phyloP scores from a whole-genome alignment of 2,329 filamentous ascomycete species.

The Verticillium isaacii region DNA sequence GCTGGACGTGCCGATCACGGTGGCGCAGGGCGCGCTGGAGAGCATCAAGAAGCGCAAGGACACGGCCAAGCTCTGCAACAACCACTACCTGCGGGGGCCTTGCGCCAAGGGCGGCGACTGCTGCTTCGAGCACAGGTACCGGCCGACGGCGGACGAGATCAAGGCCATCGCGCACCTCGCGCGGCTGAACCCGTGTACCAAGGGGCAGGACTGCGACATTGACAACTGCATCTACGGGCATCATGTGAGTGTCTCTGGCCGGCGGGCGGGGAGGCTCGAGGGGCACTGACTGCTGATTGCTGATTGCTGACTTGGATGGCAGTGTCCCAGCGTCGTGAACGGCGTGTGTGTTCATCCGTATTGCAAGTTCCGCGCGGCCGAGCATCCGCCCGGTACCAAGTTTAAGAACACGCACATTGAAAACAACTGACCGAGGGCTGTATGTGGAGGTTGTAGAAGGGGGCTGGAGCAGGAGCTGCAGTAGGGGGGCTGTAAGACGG shows the following conservation, averaged over 20 bases:
- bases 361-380: conserved; percentile 49
- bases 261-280: neutral
- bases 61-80: conserved; percentile 56
- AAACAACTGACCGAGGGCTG: conserved; percentile 18
- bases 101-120: conserved; percentile 52
- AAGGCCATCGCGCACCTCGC: conserved; percentile 52
- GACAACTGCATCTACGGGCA: conserved; percentile 60
- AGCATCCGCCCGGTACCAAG: conserved; percentile 54
- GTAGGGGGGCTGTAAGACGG: too few relatives aligned
- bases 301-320: neutral
- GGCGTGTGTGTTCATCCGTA: conserved; percentile 47
- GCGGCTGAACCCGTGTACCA: conserved; percentile 52
- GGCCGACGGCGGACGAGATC: conserved; percentile 47
- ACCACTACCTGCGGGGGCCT: conserved; percentile 53
- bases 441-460: too few relatives aligned
- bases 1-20: conserved; percentile 45
- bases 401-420: conserved; percentile 33
- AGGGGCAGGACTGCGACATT: conserved; percentile 52
- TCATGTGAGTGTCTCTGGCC: conserved; percentile 40
- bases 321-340: conserved; percentile 51
- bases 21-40: conserved; percentile 43
- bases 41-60: conserved; percentile 51
- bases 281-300: neutral
- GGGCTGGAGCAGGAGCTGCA: too few relatives aligned
- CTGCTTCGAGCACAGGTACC: conserved; percentile 53